Base-by-base conservation (phyloP, 83 land plant species). In the Picea abies region DNA sequence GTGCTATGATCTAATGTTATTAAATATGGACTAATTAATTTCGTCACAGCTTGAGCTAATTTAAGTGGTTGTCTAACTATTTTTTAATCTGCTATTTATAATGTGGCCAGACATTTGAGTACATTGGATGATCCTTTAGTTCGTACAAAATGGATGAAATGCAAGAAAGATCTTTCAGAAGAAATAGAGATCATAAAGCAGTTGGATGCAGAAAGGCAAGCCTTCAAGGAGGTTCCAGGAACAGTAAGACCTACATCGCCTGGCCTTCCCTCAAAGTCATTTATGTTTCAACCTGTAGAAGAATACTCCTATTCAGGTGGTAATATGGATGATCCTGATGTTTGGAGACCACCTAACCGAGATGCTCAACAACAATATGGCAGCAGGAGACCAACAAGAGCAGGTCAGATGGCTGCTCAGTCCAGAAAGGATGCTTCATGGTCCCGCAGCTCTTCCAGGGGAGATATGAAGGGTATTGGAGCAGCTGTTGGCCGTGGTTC, bases 271-370 rank as follows among this genome's bases (percentile, higher is more conserved):
- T 64, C 89, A 15, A 91, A 94, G 78, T 81, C 96, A 16, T 93
- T 90, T 85, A 86, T 91, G 82, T 93, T 93, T 79, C 91, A 92
- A 77, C 94, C 98, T n/a, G 86, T 91, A 44, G 98, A 97, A 81
- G 99, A 96, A 88, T 90, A 86, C 79, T 82, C 87, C n/a, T 84
- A 85, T 9, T 83, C 90, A 22, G 83, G 87, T 80, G 81, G 80
- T 52, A 78, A 87, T 15, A 63, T 87, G 72, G 98, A 97, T 84
- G 99, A 97, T 87, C 98, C 99, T 68, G 99, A 97, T 91, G 98
- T 97, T 15, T 97, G 99, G 99, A 86, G 95, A 82, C 99, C 99
- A 17, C 99, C 99, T 20, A 88, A 84, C 49, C 89, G 96, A 39
- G 98, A 97, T 66, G 82, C 81, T 67, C 83, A 84, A 29, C 79